Evolutionary conservation across 495 filamentous ascomycete genomes (phyloP).

Genomic region (Trichoderma parareesei): DNA sequence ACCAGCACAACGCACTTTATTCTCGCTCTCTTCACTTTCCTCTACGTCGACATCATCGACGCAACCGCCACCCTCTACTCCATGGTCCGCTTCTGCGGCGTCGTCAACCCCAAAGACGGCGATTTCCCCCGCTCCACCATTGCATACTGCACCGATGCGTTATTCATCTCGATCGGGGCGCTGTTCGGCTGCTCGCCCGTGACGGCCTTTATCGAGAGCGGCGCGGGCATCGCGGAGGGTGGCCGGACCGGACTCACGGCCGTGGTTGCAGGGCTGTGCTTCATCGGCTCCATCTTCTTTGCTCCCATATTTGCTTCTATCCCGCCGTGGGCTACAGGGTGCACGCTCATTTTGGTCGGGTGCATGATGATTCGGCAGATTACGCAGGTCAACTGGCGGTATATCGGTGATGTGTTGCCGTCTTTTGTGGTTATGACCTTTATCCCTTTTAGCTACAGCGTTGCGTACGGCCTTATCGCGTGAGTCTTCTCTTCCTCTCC

Average conservation of each 20-base stretch:
- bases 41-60: conserved; percentile 77
- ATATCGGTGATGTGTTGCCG: conserved; percentile 62
- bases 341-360: conserved; percentile 64
- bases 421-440: conserved; percentile 72
- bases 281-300: conserved; percentile 74
- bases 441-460: conserved; percentile 77
- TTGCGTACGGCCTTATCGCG: conserved; percentile 73
- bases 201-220: conserved; percentile 76
- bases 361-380: conserved; percentile 51
- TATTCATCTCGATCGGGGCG: conserved; percentile 71
- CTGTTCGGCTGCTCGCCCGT: conserved; percentile 69
- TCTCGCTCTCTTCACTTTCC: conserved; percentile 72
- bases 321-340: conserved; percentile 77
- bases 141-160: conserved; percentile 43
- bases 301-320: conserved; percentile 77
- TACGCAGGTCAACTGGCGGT: conserved; percentile 45
- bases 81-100: conserved; percentile 70
- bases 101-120: conserved; percentile 43
- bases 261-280: conserved; percentile 62
- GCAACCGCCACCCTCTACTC: conserved; percentile 62
- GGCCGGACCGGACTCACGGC: conserved; percentile 73
- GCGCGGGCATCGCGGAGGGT: conserved; percentile 75
- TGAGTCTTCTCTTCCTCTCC: conserved; percentile 21
- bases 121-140: conserved; percentile 58
- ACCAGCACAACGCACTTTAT: conserved; percentile 51